Evolutionary conservation across 306 rosid genomes (phyloP), one percentile per base, ranked within the genome.

Genomic region (Fragaria iinumae): DNA sequence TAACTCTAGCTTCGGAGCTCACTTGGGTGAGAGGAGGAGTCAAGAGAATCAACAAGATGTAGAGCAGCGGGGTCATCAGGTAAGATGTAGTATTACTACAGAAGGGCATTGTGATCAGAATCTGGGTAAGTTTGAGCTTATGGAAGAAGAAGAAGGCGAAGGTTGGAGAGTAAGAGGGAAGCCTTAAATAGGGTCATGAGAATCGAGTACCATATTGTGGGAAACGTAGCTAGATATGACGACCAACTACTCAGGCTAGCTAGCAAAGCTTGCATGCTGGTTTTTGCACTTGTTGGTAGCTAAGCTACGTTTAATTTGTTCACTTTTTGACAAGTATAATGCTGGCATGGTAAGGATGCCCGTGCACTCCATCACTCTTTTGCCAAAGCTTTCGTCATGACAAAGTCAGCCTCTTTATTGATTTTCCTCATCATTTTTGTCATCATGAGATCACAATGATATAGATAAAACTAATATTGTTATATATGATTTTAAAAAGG

Each of bases 141-240:
- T 77, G 67, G 48, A 38, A 32, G 38, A 17, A 41, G 60, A 36
- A 21, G 67, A 56, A 75, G 77, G 41, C 66, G 72, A 72, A 76
- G 50, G 39, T 85, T 52, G 69, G 4, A 36, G 75, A n/a, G 60
- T 32, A 36, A 72, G 69, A 48, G 27, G 63, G 67, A 75, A 64
- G 73, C 78, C 81, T 90, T 87, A 90, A 90, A 90, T 90, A 87
- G 91, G 84, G 2, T 85, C 96, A 81, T 86, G 85, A 75, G 84
- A 71, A 71, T 45, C 47, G 68, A 63, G 68, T 14, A 63, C 43
- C 21, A 63, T 63, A 53, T 2, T 12, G 20, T 23, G 68, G 81
- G 75, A 67, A 49, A 29, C 16, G 4, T 60, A 38, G 38, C 14
- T 49, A 63, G 87, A 80, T 79, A 73, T 83, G 81, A 81, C 77